These are phyloP conservation scores for Cymbopogon flexuosus DNA, from an alignment of 202 grass and related monocot species.

Conservation along the genomic window DNA sequence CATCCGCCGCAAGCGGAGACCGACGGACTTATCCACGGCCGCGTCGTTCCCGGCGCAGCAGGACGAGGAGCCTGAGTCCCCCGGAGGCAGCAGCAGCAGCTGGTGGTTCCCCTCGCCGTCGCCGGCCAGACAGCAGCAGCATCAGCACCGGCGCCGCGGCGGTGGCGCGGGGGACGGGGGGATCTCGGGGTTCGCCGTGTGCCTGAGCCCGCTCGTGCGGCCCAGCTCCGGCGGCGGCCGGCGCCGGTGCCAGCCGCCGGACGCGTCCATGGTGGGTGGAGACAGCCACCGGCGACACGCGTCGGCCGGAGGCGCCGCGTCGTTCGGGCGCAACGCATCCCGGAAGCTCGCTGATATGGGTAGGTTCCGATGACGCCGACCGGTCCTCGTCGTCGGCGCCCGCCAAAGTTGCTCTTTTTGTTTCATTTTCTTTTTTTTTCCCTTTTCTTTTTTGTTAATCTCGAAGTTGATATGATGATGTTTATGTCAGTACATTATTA, in stretches of 20 bases:
- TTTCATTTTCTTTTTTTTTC: background rate
- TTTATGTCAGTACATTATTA: background rate
- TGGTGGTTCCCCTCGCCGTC: no score
- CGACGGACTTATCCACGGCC: no score
- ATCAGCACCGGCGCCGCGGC: no score
- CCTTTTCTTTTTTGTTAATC: background rate
- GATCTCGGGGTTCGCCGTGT: background rate
- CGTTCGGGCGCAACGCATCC: conserved; percentile 45
- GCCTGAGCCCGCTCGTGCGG: conserved; percentile 54
- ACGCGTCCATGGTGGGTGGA: background rate
- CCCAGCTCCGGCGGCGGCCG: conserved; percentile 36
- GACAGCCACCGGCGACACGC: conserved; percentile 40
- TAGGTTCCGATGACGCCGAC: conserved; percentile 47
- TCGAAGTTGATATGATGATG: background rate
- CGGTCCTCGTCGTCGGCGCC: background rate
- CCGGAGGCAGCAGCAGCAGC: no score
- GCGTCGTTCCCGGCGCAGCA: no score
- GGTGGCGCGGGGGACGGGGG: no score
- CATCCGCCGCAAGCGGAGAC: no score
- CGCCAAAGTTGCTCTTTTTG: background rate
- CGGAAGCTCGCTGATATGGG: conserved; percentile 51
- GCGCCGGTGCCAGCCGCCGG: conserved; percentile 47
- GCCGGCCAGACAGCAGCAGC: no score
- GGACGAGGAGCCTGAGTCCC: no score
- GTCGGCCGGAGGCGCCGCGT: conserved; percentile 31